Evolutionary conservation across 352 stramenopile genomes (phyloP), one percentile per base, ranked within the genome.

Genomic region (Pythium phragmitis): DNA sequence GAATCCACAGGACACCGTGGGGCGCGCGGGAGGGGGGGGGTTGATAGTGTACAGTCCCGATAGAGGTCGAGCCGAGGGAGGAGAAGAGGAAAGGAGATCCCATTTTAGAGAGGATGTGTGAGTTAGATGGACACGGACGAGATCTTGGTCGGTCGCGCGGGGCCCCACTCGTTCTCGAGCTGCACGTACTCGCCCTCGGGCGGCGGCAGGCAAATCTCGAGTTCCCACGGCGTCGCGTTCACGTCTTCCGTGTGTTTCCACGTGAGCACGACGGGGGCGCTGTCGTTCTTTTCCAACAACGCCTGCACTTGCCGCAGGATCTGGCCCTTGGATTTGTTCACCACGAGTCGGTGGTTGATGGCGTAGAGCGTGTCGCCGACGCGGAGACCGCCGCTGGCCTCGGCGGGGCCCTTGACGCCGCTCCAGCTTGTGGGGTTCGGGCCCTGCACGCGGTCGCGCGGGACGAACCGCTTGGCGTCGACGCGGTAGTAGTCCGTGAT

Each of bases 321-420:
- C 59, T 95, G 86, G 14, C 84, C 80, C 67, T 85, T 88, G 49
- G 82, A 89, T 69, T 93, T 93, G 74, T 95, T 95, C 61, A 92
- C 82, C 14, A 95, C 82, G n/a, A 92, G 79, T 61, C 81, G 76
- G 58, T 92, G 82, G 73, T 95, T 95, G 60, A 95, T 88, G 39
- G 86, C 83, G 67, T 95, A 93, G 41, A 95, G 75, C 47, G 81
- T 88, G 68, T 95, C 86, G 21, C 86, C 84, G 6, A 85, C 70
- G 53, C 86, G 84, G n/a, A 95, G 73, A 5, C 78, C 84, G 42
- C 76, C 76, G 55, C 82, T 91, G 12, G 82, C 80, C 60, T 95
- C 86, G 12, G 79, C 84, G 2, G 86, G 82, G 3, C 86, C 86
- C 45, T 91, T 93, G 11, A 75, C 65, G 57, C 86, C 84, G 28